These are phyloP conservation scores for Kodamaea fungicola DNA, from an alignment of 1,139 yeast species.

Conservation along the genomic window DNA sequence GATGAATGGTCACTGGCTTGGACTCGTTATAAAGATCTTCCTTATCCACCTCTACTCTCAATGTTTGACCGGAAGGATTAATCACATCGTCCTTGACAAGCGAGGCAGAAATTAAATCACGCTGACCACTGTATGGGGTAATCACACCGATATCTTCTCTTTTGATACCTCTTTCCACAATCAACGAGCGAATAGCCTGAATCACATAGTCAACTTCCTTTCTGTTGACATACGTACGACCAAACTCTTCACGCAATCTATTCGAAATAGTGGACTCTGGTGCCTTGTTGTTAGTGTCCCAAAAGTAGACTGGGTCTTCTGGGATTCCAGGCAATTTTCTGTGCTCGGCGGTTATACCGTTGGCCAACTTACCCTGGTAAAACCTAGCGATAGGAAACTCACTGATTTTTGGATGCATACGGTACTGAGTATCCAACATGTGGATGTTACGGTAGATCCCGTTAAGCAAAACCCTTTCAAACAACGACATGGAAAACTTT, in stretches of 20 bases:
- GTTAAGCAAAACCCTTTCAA: constrained; percentile 55
- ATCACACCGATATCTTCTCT: constrained; percentile 58
- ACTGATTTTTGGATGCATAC: constrained; percentile 65
- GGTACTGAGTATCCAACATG: constrained; percentile 69
- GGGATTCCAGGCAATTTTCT: constrained; percentile 41
- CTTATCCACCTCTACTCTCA: constrained; percentile 52
- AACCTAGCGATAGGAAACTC: constrained; percentile 60
- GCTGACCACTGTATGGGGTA: constrained; percentile 72
- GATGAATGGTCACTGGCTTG: constrained; percentile 55
- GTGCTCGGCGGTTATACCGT: constrained; percentile 56
- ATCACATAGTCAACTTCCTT: constrained; percentile 50
- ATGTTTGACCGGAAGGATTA: constrained; percentile 51
- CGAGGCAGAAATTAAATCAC: constrained; percentile 54
- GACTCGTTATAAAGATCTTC: constrained; percentile 51
- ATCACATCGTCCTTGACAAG: constrained; percentile 50
- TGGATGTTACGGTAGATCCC: constrained; percentile 57
- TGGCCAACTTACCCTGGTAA: constrained; percentile 51
- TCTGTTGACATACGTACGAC: constrained; percentile 51
- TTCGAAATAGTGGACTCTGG: constrained; percentile 46
- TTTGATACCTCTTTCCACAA: constrained; percentile 51
- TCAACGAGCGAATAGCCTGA: constrained; percentile 44
- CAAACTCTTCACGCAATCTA: constrained; percentile 44
- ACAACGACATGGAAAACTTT: constrained; percentile 53
- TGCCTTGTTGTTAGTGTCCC: constrained; percentile 46
- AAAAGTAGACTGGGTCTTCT: constrained; percentile 47